These are phyloP conservation scores for Leptosphaerulina australis DNA, from an alignment of 2,329 filamentous ascomycete species.

Conservation along the genomic window DNA sequence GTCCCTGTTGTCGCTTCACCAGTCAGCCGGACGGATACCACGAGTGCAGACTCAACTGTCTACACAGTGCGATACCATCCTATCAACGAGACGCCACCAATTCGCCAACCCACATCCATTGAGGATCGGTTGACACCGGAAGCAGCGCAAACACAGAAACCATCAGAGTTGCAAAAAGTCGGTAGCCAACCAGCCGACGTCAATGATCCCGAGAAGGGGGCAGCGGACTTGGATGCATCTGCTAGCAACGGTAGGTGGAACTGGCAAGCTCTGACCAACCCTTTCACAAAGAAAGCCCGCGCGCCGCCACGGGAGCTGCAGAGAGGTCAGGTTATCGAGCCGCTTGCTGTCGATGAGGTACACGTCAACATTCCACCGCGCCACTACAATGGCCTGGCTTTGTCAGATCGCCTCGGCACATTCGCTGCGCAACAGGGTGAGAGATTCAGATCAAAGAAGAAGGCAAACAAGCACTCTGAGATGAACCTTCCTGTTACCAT, in stretches of 20 bases:
- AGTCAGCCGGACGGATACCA: constrained; percentile 65
- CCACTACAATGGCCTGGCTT: constrained; percentile 52
- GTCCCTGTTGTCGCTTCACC: constrained; percentile 57
- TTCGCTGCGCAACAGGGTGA: constrained; percentile 58
- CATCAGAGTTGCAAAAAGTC: constrained; percentile 5
- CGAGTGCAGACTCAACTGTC: constrained; percentile 67
- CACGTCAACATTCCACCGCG: constrained; percentile 48
- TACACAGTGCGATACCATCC: constrained; percentile 68
- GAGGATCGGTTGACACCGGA: constrained; percentile 24
- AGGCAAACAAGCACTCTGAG: constrained; percentile 42
- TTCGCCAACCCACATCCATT: constrained; percentile 21
- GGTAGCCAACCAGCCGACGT: constrained; percentile 19
- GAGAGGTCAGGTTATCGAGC: constrained; percentile 59
- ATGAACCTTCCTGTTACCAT: constrained; percentile 62
- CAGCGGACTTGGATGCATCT: constrained; percentile 19
- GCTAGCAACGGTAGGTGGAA: constrained; percentile 39
- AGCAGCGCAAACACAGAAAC: constrained; percentile 9
- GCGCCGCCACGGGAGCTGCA: constrained; percentile 66
- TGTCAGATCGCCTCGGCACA: constrained; percentile 55
- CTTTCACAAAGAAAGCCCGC: constrained; percentile 63
- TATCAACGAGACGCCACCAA: constrained; percentile 52
- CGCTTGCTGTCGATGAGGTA: constrained; percentile 46
- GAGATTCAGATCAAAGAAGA: constrained; percentile 50
- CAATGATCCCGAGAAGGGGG: constrained; percentile 41
- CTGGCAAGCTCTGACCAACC: constrained; percentile 61